These are phyloP conservation scores for Brasenia schreberi DNA, from an alignment of 164 flowering plant species.

Conservation along the genomic window DNA sequence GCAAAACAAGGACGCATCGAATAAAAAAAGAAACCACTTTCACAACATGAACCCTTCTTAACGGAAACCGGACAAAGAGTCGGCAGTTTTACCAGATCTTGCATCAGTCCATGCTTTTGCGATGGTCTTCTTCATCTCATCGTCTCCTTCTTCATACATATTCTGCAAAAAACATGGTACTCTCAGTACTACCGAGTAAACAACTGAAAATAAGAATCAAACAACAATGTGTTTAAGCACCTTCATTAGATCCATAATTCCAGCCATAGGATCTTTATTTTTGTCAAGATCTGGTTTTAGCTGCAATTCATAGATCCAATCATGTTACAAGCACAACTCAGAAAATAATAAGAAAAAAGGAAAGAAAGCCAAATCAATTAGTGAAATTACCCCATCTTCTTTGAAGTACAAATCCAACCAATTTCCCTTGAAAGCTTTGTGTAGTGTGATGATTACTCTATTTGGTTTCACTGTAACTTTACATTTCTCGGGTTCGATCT, in stretches of 20 bases:
- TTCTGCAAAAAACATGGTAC: slow-evolving; percentile 34
- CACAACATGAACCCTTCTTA: slow-evolving; percentile 2
- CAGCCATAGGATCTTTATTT: slow-evolving; percentile 86
- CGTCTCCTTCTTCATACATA: slow-evolving; percentile 97
- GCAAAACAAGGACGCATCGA: not conserved
- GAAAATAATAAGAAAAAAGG: not conserved
- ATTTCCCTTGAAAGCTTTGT: slow-evolving; percentile 79
- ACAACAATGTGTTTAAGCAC: slow-evolving; percentile 12
- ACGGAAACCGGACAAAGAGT: slow-evolving; percentile 42
- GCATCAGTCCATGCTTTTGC: slow-evolving; percentile 98
- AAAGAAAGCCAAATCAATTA: not conserved
- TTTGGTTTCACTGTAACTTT: slow-evolving; percentile 70
- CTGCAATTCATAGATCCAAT: slow-evolving; percentile 18
- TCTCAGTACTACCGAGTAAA: not conserved
- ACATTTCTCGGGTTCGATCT: slow-evolving; percentile 72
- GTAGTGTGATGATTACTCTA: slow-evolving; percentile 50
- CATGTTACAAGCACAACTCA: not conserved
- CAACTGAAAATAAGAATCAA: no score
- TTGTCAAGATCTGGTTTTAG: slow-evolving; percentile 65
- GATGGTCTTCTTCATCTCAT: slow-evolving; percentile 87
- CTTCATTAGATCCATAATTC: slow-evolving; percentile 97
- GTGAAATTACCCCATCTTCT: slow-evolving; percentile 69
- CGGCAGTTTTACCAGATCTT: slow-evolving; percentile 74
- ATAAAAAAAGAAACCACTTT: not conserved
- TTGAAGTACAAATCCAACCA: slow-evolving; percentile 85